These are phyloP conservation scores for Lyophyllum semitale DNA, from an alignment of 768 basidiomycete genomes.

Conservation along the genomic window DNA sequence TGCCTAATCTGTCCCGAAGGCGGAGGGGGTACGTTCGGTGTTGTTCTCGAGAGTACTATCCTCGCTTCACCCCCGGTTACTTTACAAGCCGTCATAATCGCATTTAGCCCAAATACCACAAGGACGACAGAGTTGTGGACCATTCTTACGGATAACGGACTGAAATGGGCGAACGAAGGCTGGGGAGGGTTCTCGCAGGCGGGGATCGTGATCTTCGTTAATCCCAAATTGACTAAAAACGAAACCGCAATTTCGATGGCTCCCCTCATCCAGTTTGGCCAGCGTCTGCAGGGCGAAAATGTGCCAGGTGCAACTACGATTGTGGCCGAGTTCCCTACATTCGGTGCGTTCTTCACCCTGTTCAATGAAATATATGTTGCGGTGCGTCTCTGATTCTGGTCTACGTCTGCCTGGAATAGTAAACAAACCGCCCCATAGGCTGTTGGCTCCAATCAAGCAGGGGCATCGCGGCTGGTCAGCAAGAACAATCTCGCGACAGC, in stretches of 20 bases:
- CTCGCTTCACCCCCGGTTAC: conserved; percentile 37
- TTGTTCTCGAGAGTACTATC: conserved; percentile 39
- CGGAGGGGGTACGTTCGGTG: conserved; percentile 49
- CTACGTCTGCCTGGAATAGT: not conserved
- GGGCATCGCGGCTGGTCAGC: conserved; percentile 46
- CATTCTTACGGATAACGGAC: conserved; percentile 37
- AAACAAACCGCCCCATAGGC: conserved; percentile 24
- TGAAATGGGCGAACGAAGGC: conserved; percentile 45
- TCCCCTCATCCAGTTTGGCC: conserved; percentile 38
- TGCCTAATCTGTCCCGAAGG: conserved; percentile 20
- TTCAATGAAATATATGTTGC: conserved; percentile 40
- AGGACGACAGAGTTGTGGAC: conserved; percentile 35
- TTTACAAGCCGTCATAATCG: conserved; percentile 37
- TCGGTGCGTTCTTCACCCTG: conserved; percentile 37
- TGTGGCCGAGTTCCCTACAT: conserved; percentile 43
- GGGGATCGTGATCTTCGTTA: conserved; percentile 42
- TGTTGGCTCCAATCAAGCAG: conserved; percentile 39
- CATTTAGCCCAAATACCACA: conserved; percentile 26
- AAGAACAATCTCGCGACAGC: conserved; percentile 38
- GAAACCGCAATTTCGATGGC: conserved; percentile 43
- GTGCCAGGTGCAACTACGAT: conserved; percentile 26
- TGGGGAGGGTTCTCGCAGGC: conserved; percentile 48
- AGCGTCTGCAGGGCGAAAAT: conserved; percentile 23
- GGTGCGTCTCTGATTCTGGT: conserved; percentile 32
- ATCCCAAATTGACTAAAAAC: conserved; percentile 36